Evolutionary conservation across 371 early-diverging fungal genomes (phyloP).

Genomic region (Rhizopus stolonifer): DNA sequence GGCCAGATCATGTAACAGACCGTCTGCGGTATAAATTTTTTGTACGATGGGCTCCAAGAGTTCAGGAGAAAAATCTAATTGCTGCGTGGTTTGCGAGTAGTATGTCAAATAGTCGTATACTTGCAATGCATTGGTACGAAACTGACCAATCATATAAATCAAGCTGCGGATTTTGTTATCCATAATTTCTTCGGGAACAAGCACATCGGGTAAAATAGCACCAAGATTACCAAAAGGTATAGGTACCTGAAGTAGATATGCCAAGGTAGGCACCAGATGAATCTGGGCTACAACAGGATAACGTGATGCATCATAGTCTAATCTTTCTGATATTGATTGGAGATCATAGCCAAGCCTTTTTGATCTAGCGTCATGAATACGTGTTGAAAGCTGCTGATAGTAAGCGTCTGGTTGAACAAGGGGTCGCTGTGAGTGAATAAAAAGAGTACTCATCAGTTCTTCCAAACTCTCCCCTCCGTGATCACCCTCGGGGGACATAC

Average conservation of each 20-base stretch:
- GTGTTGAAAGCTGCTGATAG: constrained; percentile 13
- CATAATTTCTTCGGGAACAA: constrained; percentile 24
- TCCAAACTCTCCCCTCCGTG: constrained; percentile 95
- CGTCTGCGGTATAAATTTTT: constrained; percentile 30
- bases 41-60: constrained; percentile 21
- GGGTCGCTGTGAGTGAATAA: constrained; percentile 67
- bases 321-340: constrained; percentile 6
- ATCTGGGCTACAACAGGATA: constrained; percentile 72
- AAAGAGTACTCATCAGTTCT: constrained; percentile 86
- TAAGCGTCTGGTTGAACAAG: constrained; percentile 23
- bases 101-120: constrained; percentile 68
- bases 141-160: constrained; percentile 52
- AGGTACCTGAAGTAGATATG: constrained; percentile 70
- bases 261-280: constrained; percentile 80
- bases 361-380: constrained; percentile 27
- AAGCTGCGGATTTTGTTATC: constrained; percentile 38
- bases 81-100: constrained; percentile 38
- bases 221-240: constrained; percentile 89
- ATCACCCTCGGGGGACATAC: constrained; percentile 97
- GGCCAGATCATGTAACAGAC: constrained; percentile 18
- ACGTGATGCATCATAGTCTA: constrained; percentile 29
- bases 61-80: constrained; percentile 31
- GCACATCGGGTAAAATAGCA: constrained; percentile 72
- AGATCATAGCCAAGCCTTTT: constrained; percentile 32
- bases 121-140: constrained; percentile 78